Conservation (phyloP, 176 grass and related monocot genomes). For the Eragrostis curvula region DNA sequence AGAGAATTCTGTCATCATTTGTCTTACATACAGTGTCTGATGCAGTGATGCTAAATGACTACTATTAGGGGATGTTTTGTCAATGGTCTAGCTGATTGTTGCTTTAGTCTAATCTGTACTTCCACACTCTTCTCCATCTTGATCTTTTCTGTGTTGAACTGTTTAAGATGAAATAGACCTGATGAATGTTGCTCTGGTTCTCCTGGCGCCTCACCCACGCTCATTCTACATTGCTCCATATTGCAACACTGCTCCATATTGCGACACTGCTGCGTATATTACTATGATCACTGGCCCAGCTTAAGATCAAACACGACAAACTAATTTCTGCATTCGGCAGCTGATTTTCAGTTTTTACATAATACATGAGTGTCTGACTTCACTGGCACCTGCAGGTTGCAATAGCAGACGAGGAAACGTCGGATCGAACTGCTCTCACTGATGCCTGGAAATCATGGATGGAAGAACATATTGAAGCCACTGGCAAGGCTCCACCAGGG, state of each 20-base stretch:
- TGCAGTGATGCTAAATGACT: too few species aligned
- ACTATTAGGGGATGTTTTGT: not conserved
- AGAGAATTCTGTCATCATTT: not conserved
- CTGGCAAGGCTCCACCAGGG: conserved; percentile 79
- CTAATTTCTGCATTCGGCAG: not conserved
- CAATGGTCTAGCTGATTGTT: not conserved
- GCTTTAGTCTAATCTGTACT: not conserved
- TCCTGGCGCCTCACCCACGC: not conserved
- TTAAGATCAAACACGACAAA: not conserved
- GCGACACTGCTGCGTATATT: not conserved
- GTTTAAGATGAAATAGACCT: not conserved
- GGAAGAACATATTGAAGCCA: conserved; percentile 80
- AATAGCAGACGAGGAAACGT: conserved; percentile 51
- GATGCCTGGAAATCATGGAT: conserved; percentile 96
- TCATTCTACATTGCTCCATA: not conserved
- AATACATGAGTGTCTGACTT: conserved; percentile 7
- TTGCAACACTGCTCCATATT: not conserved
- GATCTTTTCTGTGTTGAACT: not conserved
- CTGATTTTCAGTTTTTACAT: not conserved
- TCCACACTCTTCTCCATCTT: not conserved
- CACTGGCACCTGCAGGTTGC: conserved; percentile 54
- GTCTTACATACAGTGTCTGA: not conserved
- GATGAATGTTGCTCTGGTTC: not conserved
- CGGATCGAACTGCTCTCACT: conserved; percentile 57
- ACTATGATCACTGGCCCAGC: not conserved